phyloP scores from a whole-genome alignment of 306 rosid genomes.

The Cajanus cajan region DNA sequence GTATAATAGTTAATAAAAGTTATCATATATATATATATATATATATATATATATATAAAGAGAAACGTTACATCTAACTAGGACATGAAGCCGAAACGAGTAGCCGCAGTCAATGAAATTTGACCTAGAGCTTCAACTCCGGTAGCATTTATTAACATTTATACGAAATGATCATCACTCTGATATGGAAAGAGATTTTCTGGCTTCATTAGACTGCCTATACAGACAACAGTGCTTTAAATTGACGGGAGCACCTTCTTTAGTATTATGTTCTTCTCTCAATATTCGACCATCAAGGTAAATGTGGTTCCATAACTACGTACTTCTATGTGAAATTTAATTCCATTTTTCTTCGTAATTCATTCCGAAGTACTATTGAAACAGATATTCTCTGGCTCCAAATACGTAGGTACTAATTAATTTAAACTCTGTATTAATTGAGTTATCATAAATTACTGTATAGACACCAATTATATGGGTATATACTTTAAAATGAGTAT shows the following conservation, averaged over 20 bases:
- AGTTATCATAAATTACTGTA: neutral
- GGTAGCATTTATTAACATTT: slow-evolving; percentile 15
- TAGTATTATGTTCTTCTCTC: slow-evolving; percentile 17
- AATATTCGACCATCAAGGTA: slow-evolving; percentile 18
- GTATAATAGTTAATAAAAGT: too few relatives aligned
- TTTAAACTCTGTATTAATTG: neutral
- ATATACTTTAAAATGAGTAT: neutral
- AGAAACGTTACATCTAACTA: neutral
- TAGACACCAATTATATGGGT: neutral
- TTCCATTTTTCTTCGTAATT: neutral
- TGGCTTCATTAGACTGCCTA: slow-evolving; percentile 15
- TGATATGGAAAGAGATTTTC: slow-evolving; percentile 24
- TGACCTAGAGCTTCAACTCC: slow-evolving; percentile 28
- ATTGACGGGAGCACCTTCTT: slow-evolving; percentile 30
- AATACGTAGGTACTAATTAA: neutral
- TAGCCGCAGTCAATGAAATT: slow-evolving; percentile 21
- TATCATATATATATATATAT: too few relatives aligned
- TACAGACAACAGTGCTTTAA: slow-evolving; percentile 22
- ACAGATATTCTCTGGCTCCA: neutral
- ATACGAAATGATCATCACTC: slow-evolving; percentile 10
- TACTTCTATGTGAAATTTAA: slow-evolving; percentile 2
- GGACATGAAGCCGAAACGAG: slow-evolving; percentile 23
- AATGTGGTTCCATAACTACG: neutral
- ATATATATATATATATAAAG: too few relatives aligned
- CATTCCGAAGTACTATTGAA: neutral